phyloP scores from a whole-genome alignment of 2,329 filamentous ascomycete genomes.

The Fusarium longipes region DNA sequence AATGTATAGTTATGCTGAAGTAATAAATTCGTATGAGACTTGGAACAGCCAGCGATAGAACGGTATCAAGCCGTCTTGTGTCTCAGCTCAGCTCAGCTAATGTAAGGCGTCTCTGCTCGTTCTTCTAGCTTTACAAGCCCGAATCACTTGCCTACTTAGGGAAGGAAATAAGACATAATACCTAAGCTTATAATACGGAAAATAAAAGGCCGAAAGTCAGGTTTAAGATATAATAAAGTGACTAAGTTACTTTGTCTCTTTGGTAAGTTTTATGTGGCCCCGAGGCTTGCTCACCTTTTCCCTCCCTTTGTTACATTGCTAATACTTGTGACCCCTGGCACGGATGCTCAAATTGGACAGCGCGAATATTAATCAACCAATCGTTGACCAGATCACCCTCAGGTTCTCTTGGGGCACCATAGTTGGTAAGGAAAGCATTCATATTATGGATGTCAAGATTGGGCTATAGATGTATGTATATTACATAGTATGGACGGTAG shows the following conservation, averaged over 20 bases:
- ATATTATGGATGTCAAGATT: neutral
- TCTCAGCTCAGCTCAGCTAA: slow-evolving; percentile 1
- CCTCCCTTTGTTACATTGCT: slow-evolving; percentile 21
- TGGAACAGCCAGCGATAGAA: neutral
- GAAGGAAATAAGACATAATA: too few relatives aligned
- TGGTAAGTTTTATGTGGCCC: too few relatives aligned
- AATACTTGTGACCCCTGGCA: slow-evolving; percentile 20
- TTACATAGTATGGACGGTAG: too few relatives aligned
- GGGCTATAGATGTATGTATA: neutral
- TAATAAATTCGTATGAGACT: neutral
- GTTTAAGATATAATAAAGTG: too few relatives aligned
- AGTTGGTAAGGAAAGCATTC: slow-evolving; percentile 21
- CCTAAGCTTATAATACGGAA: too few relatives aligned
- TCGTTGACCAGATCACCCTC: slow-evolving; percentile 10
- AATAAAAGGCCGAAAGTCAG: too few relatives aligned
- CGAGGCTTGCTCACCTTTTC: slow-evolving; percentile 4
- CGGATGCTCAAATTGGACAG: slow-evolving; percentile 14
- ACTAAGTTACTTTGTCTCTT: too few relatives aligned
- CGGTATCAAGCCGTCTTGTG: neutral
- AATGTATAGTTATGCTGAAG: neutral
- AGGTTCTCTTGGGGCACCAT: slow-evolving; percentile 15
- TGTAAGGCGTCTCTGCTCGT: neutral
- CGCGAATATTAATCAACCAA: slow-evolving; percentile 21
- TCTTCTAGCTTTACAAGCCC: neutral
- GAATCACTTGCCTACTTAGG: neutral